Percentiles rank a stretch among this genome's conserved stretches.
These are phyloP conservation scores for Ascochyta fabae DNA, from an alignment of 2,329 filamentous ascomycete genomes.

Conservation along the genomic window DNA sequence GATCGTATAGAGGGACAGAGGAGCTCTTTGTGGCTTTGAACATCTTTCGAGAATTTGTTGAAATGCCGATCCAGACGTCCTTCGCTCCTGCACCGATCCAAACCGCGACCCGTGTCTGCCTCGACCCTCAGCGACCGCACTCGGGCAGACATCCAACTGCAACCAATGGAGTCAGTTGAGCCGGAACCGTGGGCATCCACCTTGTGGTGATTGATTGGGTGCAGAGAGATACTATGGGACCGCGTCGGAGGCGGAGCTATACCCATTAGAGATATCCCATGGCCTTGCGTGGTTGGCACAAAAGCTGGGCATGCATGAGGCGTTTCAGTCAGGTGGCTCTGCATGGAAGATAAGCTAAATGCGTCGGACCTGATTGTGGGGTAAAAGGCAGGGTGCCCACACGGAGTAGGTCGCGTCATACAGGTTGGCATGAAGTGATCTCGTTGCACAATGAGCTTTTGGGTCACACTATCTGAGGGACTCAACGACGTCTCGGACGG, in stretches of 20 bases:
- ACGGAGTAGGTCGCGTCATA: background rate
- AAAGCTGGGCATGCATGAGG: background rate
- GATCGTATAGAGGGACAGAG: constrained; percentile 5
- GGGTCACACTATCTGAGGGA: background rate
- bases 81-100: background rate
- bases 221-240: background rate
- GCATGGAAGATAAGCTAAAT: background rate
- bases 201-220: background rate
- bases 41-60: background rate
- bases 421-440: background rate
- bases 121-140: background rate
- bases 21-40: background rate
- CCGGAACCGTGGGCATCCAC: background rate
- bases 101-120: background rate
- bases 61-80: background rate
- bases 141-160: background rate
- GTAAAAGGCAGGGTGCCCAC: background rate
- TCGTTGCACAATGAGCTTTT: background rate
- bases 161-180: background rate
- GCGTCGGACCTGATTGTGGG: background rate
- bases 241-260: background rate
- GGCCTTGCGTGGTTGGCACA: background rate
- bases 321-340: background rate
- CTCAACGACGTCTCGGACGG: background rate
- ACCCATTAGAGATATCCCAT: background rate